Base-by-base conservation (phyloP, 2,329 filamentous ascomycete species). In the Penicillium glabrum region DNA sequence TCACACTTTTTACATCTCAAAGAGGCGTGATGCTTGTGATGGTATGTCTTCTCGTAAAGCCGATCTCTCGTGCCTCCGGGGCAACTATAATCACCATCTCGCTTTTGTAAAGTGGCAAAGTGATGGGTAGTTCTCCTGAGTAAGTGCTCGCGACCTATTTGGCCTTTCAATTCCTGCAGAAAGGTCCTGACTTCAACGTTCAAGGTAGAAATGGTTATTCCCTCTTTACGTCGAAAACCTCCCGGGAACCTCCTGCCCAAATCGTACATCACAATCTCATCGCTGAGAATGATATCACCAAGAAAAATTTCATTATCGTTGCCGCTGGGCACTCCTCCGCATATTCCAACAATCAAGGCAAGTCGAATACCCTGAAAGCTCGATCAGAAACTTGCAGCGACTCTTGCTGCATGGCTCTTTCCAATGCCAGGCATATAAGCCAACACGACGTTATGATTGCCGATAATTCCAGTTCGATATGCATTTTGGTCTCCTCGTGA, bases 401-500 rank as follows among this genome's bases (percentile, higher is more conserved):
- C 57, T 13, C 41, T 53, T 35, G 50, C 53, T 44, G 53, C 53
- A 7, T 43, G 35, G 5, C 24, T 43, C 21, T 56, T 56, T 37
- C 53, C 57, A 3, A 53, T 51, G 21, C 50, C 57, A 1, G 57
- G 46, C 57, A 59, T 59, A n/a, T 56, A 54, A 23, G 46, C 46
- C 14, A 59, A 39, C 3, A 59, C 57, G 14, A 56, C 50, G 53
- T 59, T 56, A 46, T 59, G 54, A 31, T 48, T 51, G 13, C 53
- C 53, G 13, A 59, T 56, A 5, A 37, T 37, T 7, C 57, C 57
- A 9, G 54, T 56, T 14, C 53, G 51, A 46, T 59, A 59, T 26
- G 57, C 5, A 37, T 59, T 59, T 0, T 16, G 27, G 16, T 56
- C 53, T 11, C 37, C 39, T 2, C 21, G 21, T 24, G 50, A 53